Conservation (phyloP, 352 stramenopile genomes). For the Pseudoperonospora humuli region DNA sequence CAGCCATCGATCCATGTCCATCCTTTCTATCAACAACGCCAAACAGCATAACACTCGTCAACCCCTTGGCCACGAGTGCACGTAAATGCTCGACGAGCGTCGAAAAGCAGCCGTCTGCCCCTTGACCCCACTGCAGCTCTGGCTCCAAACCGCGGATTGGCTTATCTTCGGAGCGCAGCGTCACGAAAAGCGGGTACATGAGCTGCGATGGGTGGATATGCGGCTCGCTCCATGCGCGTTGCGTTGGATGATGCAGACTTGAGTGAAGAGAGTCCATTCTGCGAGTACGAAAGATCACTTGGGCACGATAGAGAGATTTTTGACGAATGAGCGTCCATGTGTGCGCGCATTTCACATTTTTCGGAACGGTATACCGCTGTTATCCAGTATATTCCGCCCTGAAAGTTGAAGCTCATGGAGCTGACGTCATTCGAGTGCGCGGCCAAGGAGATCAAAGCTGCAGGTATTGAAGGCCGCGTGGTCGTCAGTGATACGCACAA, state of each 20-base stretch:
- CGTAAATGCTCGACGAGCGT: slow-evolving; percentile 68
- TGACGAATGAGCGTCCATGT: slow-evolving; percentile 8
- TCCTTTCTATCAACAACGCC: slow-evolving; percentile 84
- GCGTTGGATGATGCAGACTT: slow-evolving; percentile 69
- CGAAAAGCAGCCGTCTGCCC: slow-evolving; percentile 51
- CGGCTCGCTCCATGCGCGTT: slow-evolving; percentile 81
- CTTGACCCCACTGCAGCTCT: slow-evolving; percentile 79
- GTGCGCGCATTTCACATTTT: not conserved
- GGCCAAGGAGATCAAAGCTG: slow-evolving; percentile 32
- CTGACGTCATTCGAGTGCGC: slow-evolving; percentile 41
- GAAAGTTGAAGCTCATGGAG: slow-evolving; percentile 19
- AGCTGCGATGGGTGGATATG: slow-evolving; percentile 85
- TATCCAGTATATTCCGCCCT: no score
- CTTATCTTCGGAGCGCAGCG: slow-evolving; percentile 54
- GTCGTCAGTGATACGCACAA: slow-evolving; percentile 58
- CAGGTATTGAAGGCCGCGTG: slow-evolving; percentile 17
- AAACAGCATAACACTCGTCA: slow-evolving; percentile 85
- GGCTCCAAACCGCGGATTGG: slow-evolving; percentile 73
- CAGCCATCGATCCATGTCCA: slow-evolving; percentile 60
- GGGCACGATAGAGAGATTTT: slow-evolving; percentile 3
- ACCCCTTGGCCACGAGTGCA: slow-evolving; percentile 59
- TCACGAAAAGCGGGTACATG: slow-evolving; percentile 88
- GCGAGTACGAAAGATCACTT: slow-evolving; percentile 4
- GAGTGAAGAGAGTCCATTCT: slow-evolving; percentile 64
- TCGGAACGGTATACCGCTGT: not conserved